These are phyloP conservation scores for Solanum chiquidenum DNA, from an alignment of 257 asterid genomes.

Conservation along the genomic window DNA sequence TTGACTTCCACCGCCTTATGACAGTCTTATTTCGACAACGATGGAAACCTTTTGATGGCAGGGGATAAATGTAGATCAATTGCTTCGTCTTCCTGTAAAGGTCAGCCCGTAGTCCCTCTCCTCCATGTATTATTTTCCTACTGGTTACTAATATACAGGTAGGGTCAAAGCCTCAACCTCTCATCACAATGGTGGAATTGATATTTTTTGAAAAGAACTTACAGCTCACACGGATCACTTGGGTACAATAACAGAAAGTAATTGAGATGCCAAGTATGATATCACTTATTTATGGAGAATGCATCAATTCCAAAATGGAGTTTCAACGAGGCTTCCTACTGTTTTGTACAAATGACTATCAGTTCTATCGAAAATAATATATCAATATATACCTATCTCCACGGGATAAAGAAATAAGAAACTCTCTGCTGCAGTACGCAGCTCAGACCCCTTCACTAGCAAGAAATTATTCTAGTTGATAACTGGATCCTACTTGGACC, in stretches of 20 bases:
- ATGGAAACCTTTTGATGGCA: not conserved
- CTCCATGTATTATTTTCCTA: not conserved
- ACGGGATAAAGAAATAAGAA: not conserved
- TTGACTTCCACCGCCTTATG: not conserved
- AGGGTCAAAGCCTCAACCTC: not conserved
- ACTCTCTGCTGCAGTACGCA: not conserved
- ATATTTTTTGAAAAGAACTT: not conserved
- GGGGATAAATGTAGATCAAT: not conserved
- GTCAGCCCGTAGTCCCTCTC: not conserved
- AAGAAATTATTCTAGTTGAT: not conserved
- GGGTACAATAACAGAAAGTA: not conserved
- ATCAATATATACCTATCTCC: not conserved
- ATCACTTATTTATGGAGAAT: not conserved
- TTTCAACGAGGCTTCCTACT: not conserved
- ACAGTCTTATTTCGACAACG: no score
- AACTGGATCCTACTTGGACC: not conserved
- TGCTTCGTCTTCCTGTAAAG: not conserved
- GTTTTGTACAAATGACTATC: not conserved
- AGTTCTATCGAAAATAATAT: not conserved
- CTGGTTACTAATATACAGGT: not conserved
- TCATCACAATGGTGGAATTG: not conserved
- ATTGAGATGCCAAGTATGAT: not conserved
- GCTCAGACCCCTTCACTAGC: not conserved
- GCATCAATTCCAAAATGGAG: not conserved
- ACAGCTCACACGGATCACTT: not conserved